Evolutionary conservation across 495 filamentous ascomycete genomes (phyloP).

Genomic region (Aspergillus avenaceus): DNA sequence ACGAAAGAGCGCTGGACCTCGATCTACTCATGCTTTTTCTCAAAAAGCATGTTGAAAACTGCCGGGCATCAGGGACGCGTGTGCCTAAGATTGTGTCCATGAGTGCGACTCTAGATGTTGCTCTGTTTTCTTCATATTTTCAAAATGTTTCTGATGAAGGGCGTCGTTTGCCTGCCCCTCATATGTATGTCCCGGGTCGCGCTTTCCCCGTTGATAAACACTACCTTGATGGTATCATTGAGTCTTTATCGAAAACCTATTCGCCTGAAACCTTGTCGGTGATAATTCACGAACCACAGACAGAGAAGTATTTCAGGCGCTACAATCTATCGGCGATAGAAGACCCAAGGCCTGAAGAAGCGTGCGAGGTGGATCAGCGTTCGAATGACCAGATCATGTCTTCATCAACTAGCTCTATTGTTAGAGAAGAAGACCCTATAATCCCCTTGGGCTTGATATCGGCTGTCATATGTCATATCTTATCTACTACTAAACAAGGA

Average conservation of each 20-base stretch:
- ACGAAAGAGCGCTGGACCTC: conserved; percentile 52
- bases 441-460: conserved; percentile 47
- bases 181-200: conserved; percentile 51
- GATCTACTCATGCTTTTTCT: conserved; percentile 54
- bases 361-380: background rate
- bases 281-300: conserved; percentile 15
- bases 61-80: conserved; percentile 26
- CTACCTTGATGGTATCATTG: conserved; percentile 48
- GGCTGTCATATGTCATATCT: conserved; percentile 48
- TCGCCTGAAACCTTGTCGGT: conserved; percentile 11
- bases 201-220: conserved; percentile 51
- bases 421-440: conserved; percentile 33
- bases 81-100: conserved; percentile 53
- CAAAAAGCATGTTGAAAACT: conserved; percentile 40
- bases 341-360: background rate
- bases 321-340: conserved; percentile 3
- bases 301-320: conserved; percentile 5
- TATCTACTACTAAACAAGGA: conserved; percentile 42
- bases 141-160: conserved; percentile 22
- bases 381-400: background rate
- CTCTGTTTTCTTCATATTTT: conserved; percentile 55
- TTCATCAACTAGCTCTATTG: background rate
- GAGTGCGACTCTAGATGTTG: conserved; percentile 56
- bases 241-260: conserved; percentile 27
- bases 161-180: conserved; percentile 38